phyloP scores from a whole-genome alignment of 2,329 filamentous ascomycete species.

The Botrytis aclada region DNA sequence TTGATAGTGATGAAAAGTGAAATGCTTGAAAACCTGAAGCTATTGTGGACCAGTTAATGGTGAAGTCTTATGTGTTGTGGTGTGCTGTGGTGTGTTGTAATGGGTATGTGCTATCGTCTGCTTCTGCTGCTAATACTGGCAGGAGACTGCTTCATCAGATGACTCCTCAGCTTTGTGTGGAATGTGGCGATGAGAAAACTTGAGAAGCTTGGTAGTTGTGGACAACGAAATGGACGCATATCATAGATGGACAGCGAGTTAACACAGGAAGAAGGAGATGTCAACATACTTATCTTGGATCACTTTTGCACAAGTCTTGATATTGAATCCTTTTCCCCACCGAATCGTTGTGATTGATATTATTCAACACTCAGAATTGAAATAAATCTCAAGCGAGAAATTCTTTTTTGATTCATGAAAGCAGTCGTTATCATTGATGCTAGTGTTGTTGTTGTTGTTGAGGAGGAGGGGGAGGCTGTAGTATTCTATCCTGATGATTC shows the following conservation, averaged over 20 bases:
- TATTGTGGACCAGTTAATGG: not conserved
- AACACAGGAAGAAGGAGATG: not conserved
- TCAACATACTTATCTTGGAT: not conserved
- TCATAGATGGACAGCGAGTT: not conserved
- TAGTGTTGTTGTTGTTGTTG: not conserved
- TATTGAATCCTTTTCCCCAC: not conserved
- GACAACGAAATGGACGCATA: no score
- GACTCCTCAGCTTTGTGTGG: not conserved
- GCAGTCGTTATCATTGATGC: not conserved
- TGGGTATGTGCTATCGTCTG: not conserved
- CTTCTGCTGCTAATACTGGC: not conserved
- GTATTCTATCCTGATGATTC: not conserved
- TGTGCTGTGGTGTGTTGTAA: not conserved
- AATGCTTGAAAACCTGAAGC: not conserved
- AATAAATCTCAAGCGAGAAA: fast-evolving
- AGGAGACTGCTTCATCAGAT: not conserved
- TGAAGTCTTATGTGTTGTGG: not conserved
- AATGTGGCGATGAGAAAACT: not conserved
- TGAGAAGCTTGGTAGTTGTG: no score
- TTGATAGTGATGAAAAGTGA: not conserved
- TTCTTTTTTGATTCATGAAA: not conserved
- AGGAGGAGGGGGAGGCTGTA: no score
- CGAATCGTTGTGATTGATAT: not conserved
- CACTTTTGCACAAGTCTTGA: not conserved
- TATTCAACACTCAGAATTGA: not conserved